Conservation (phyloP, 192 early-diverging fungal species). For the Neocallimastix lanati region DNA sequence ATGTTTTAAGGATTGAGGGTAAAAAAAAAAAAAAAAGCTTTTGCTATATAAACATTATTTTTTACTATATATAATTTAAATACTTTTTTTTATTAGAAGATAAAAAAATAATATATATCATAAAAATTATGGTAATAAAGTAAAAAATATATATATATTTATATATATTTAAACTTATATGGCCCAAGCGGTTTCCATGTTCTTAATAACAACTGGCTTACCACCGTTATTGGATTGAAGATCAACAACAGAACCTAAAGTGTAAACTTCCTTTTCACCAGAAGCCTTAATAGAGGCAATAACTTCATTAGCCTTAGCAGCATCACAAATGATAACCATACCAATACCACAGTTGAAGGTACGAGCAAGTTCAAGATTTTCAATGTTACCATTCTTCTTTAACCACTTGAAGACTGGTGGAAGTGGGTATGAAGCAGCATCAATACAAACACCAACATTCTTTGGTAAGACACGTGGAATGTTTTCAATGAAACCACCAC, state of each 20-base stretch:
- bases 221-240: not conserved
- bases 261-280: not conserved
- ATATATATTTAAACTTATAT: not conserved
- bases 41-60: too few species aligned
- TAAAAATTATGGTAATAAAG: not conserved
- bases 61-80: too few species aligned
- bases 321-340: conserved; percentile 61
- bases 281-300: not conserved
- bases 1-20: too few species aligned
- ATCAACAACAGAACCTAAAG: not conserved
- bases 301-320: not conserved
- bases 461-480: conserved; percentile 88
- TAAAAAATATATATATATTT: too few species aligned
- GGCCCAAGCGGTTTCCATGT: not conserved
- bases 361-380: conserved; percentile 70
- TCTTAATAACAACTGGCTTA: not conserved
- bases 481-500: conserved; percentile 95
- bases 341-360: conserved; percentile 99
- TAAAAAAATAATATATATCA: too few species aligned
- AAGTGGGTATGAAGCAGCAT: conserved; percentile 60
- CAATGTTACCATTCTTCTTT: conserved; percentile 61
- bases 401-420: conserved; percentile 93
- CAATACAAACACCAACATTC: conserved; percentile 59
- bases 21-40: too few species aligned
- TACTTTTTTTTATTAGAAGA: too few species aligned